These are phyloP conservation scores for Calocybe gangraenosa DNA, from an alignment of 768 basidiomycete genomes.

Conservation along the genomic window DNA sequence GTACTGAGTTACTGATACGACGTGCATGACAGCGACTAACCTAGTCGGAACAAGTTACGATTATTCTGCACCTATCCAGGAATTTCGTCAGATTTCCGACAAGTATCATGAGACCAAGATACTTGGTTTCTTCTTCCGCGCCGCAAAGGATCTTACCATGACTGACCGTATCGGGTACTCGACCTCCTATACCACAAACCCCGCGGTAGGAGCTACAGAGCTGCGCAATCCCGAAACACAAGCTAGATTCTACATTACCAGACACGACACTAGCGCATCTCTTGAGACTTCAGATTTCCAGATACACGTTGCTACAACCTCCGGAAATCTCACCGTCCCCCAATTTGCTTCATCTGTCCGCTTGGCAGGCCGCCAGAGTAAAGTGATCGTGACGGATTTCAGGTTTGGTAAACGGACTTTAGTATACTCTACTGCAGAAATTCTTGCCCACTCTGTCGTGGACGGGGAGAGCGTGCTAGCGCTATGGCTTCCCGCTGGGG, in stretches of 20 bases:
- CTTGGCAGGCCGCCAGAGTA: conserved; percentile 9
- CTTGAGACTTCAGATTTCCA: conserved; percentile 5
- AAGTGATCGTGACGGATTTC: conserved; percentile 9
- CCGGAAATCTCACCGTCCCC: conserved; percentile 8
- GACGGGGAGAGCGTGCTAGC: conserved; percentile 7
- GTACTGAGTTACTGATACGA: not conserved
- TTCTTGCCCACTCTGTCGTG: conserved; percentile 8
- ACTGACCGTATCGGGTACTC: conserved; percentile 9
- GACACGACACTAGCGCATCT: conserved; percentile 7
- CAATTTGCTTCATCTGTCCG: conserved; percentile 6
- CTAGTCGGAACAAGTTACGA: conserved; percentile 9
- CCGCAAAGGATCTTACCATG: conserved; percentile 9
- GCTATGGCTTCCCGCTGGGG: conserved; percentile 6
- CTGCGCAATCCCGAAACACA: no score
- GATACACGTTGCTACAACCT: conserved; percentile 4
- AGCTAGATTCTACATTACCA: no score
- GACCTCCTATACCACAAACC: no score
- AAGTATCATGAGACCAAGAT: conserved; percentile 10
- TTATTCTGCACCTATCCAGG: conserved; percentile 9
- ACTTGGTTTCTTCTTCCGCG: conserved; percentile 9
- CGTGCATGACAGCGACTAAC: conserved; percentile 3
- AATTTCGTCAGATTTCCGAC: conserved; percentile 8
- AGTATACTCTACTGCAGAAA: conserved; percentile 6
- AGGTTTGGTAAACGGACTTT: not conserved
- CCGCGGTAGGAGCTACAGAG: conserved; percentile 9